Evolutionary conservation across 768 basidiomycete species (phyloP).

Genomic region (Suillus subalutaceus): DNA sequence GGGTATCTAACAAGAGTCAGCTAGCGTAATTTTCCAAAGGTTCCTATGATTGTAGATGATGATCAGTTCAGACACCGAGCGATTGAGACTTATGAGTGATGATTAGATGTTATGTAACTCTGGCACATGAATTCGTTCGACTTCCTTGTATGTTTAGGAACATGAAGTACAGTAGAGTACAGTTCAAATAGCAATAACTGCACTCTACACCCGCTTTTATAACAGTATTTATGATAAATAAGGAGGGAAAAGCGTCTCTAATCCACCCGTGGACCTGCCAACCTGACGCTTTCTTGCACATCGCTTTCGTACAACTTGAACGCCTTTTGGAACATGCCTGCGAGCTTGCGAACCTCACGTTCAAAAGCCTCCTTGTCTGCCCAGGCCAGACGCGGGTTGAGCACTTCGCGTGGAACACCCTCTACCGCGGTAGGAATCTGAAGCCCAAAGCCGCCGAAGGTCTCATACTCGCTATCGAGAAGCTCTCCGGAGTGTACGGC

Average conservation of each 20-base stretch:
- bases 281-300: slow-evolving; percentile 76
- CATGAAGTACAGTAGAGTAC: not conserved
- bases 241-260: slow-evolving; percentile 11
- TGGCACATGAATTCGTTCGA: not conserved
- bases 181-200: slow-evolving; percentile 1
- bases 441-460: slow-evolving; percentile 80
- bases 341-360: slow-evolving; percentile 86
- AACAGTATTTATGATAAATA: not conserved
- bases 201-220: not conserved
- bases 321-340: slow-evolving; percentile 91
- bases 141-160: not conserved
- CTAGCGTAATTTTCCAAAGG: not conserved
- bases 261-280: slow-evolving; percentile 69
- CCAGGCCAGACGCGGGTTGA: slow-evolving; percentile 91
- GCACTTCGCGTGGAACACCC: slow-evolving; percentile 88
- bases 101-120: not conserved
- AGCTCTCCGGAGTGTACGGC: slow-evolving; percentile 95
- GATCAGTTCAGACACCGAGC: not conserved
- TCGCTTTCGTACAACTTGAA: slow-evolving; percentile 91
- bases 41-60: not conserved
- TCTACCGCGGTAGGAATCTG: slow-evolving; percentile 81
- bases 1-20: not conserved
- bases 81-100: not conserved
- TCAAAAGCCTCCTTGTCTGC: slow-evolving; percentile 86
- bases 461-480: slow-evolving; percentile 85